Base-by-base conservation (phyloP, 495 filamentous ascomycete genomes). In the Tetracladium marchalianum region DNA sequence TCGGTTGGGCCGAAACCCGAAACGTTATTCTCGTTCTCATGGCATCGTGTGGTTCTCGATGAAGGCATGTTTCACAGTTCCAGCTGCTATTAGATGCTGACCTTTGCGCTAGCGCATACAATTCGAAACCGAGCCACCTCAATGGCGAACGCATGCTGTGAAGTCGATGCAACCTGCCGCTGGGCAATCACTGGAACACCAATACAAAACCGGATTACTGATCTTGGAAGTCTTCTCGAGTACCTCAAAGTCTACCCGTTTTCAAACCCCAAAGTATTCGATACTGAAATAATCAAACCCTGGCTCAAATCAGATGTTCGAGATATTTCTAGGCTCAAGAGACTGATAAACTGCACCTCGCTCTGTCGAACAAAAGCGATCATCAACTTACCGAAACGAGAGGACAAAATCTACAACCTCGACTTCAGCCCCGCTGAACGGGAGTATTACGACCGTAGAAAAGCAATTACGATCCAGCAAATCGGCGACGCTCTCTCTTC, bases 171-270 rank as follows among this genome's bases (percentile, higher is more conserved):
- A 11, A 45, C 41, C 9, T 37, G 44, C 18, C 51, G 62, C 12
- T 67, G 63, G 64, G 55, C 56, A 17, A 46, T 64, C 0, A 64
- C 50, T 4, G 63, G 58, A 10, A 66, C 62, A 0, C 63, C 63
- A 0, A 63, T 66, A 22, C 62, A 64, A 41, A 66, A 66, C 38
- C 49, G 55, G 0, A 34, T 63, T 5, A 47, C 44, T 10, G 63
- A 66, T 39, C 36, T 66, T 10, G 33, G 43, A 22, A 54, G 54
- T 24, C 37, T 65, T 12, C 45, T 65, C 35, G 56, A 59, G 31
- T 65, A 64, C 35, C 55, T 67, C 10, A 46, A 51, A 6, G 45
- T 53, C 12, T 46, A 54, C 35, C 64, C 64, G 6, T 66, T 62
- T 42, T 52, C 59, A 35, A 51, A 65, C 39, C 47, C 47, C 1